Evolutionary conservation across 2,329 filamentous ascomycete genomes (phyloP), one percentile per base, ranked within the genome.

Genomic region (Penicillium paneum): DNA sequence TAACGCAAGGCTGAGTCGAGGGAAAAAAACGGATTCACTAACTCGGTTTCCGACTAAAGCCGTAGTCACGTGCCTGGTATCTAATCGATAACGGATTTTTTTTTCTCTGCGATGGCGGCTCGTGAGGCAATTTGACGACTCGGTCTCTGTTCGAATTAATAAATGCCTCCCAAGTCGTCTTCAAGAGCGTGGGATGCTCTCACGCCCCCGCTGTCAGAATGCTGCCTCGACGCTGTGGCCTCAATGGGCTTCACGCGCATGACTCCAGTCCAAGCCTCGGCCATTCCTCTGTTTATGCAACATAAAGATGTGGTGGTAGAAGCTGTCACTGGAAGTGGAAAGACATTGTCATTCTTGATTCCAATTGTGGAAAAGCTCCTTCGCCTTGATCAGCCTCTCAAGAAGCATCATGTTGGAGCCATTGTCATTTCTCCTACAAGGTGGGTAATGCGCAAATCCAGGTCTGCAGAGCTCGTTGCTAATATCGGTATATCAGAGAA

Each of bases 251-350:
- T 96, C 73, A 78, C 81, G 59, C 87, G 88, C 71, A 92, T 94
- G 81, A 97, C 92, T 3, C 93, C 93, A 1, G 92, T 97, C n/a
- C 93, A 97, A 76, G 90, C 92, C 41, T 93, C 91, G 55, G 88
- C 90, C 5, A 88, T 97, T 62, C 91, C 91, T 12, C 83, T 96
- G 48, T 94, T 96, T 70, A 86, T 92, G 75, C 87, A 85, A 48
- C 89, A 96, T 71, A 96, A 95, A 68, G 91, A 96, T 73, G 90
- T 96, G 5, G 91, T 96, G 1, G 91, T 96, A 6, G 91, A 96
- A 78, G 91, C 91, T 31, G 91, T 96, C 4, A 96, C 91, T 2
- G 91, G 92, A 12, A 94, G 89, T 71, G 91, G 91, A 56, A 96
- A 97, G 76, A 96, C 91, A 0, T 78, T 96, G 29, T 83, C 90